phyloP scores from a whole-genome alignment of 2,329 filamentous ascomycete species.

The Sporothrix luriei region DNA sequence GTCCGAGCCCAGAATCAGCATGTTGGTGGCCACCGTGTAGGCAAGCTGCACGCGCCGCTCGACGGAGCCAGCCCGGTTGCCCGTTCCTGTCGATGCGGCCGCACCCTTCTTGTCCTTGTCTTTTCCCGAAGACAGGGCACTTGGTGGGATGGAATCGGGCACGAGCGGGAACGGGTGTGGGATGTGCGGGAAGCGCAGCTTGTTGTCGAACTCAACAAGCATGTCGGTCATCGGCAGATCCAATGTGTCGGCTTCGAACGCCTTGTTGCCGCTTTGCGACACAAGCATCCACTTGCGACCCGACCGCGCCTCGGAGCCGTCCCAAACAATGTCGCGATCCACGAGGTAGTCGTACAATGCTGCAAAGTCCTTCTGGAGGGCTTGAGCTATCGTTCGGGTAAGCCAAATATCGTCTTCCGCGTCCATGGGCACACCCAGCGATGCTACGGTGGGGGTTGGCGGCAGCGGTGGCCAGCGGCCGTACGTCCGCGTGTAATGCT shows the following conservation, averaged over 20 bases:
- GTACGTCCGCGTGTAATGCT: constrained; percentile 59
- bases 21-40: constrained; percentile 63
- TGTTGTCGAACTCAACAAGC: constrained; percentile 66
- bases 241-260: constrained; percentile 53
- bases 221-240: constrained; percentile 68
- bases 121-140: constrained; percentile 33
- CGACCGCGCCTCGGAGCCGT: constrained; percentile 61
- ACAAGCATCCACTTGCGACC: constrained; percentile 68
- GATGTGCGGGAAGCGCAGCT: constrained; percentile 64
- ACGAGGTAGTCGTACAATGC: constrained; percentile 72
- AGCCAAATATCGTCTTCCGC: constrained; percentile 59
- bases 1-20: constrained; percentile 57
- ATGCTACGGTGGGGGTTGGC: constrained; percentile 29
- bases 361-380: constrained; percentile 67
- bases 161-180: constrained; percentile 68
- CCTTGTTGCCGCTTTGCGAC: constrained; percentile 49
- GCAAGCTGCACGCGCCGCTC: constrained; percentile 59
- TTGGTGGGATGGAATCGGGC: constrained; percentile 54
- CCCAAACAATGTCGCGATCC: constrained; percentile 67
- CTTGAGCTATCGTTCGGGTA: constrained; percentile 58
- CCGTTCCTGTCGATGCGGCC: constrained; percentile 30
- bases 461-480: constrained; percentile 60
- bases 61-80: constrained; percentile 40
- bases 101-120: constrained; percentile 36
- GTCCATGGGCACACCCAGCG: constrained; percentile 37